Evolutionary conservation across 768 basidiomycete species (phyloP).

Genomic region (Podaxis sp.): DNA sequence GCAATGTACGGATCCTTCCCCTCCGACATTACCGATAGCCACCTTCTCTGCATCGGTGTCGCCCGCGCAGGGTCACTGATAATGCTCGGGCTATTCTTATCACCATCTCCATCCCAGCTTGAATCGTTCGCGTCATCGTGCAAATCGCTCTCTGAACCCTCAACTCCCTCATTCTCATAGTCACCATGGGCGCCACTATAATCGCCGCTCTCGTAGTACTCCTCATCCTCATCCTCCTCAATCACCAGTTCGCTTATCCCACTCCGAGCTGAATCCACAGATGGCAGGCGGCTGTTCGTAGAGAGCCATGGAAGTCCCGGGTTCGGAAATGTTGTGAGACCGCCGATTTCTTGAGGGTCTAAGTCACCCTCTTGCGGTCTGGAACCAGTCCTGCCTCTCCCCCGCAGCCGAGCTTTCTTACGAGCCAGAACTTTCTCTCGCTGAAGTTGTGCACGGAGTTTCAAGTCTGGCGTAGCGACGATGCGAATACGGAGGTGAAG

Average conservation of each 20-base stretch:
- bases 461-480: constrained; percentile 75
- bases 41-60: constrained; percentile 73
- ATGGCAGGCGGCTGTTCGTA: constrained; percentile 36
- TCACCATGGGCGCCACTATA: constrained; percentile 18
- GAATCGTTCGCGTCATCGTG: constrained; percentile 36
- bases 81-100: constrained; percentile 56
- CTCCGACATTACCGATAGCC: constrained; percentile 90
- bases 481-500: constrained; percentile 86
- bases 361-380: constrained; percentile 19
- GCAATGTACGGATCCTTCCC: constrained; percentile 71
- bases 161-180: constrained; percentile 28
- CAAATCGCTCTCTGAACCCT: constrained; percentile 32
- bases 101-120: constrained; percentile 50
- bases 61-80: constrained; percentile 84
- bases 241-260: constrained; percentile 40
- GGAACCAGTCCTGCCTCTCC: constrained; percentile 18
- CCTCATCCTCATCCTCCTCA: constrained; percentile 35
- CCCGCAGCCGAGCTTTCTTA: constrained; percentile 21
- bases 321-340: constrained; percentile 10
- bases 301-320: constrained; percentile 46
- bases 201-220: constrained; percentile 23
- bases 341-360: constrained; percentile 16
- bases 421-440: constrained; percentile 38
- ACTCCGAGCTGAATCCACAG: constrained; percentile 44
- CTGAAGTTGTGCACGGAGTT: constrained; percentile 58